Evolutionary conservation across 768 basidiomycete genomes (phyloP).

Genomic region (Rhodosporidiobolus odoratus): DNA sequence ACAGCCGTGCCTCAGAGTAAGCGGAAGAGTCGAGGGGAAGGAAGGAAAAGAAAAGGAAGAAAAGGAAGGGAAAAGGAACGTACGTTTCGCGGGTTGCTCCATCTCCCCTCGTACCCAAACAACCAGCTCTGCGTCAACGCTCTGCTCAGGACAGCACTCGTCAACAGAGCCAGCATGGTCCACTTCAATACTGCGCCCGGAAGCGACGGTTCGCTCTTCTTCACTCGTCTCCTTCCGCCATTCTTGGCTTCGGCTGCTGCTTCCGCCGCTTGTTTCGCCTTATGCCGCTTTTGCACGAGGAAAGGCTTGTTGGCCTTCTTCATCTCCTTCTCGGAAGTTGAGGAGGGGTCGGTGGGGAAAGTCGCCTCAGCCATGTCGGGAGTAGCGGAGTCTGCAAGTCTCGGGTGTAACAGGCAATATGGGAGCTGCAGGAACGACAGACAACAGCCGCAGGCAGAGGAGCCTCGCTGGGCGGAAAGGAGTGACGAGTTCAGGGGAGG

Average conservation of each 20-base stretch:
- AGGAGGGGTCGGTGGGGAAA: neutral
- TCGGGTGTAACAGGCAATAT: no score
- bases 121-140: conserved; percentile 80
- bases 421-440: neutral
- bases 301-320: conserved; percentile 83
- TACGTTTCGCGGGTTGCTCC: conserved; percentile 51
- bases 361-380: neutral
- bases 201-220: neutral
- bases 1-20: neutral
- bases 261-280: conserved; percentile 59
- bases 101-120: conserved; percentile 74
- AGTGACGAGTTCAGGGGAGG: neutral
- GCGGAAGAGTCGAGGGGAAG: neutral
- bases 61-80: neutral
- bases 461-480: neutral
- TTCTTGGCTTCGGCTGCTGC: conserved; percentile 54
- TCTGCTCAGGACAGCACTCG: conserved; percentile 57
- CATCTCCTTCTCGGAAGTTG: neutral
- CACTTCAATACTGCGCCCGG: neutral
- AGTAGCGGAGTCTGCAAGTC: neutral
- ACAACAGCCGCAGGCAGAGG: neutral
- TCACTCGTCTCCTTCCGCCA: neutral
- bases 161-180: conserved; percentile 12
- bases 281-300: conserved; percentile 59
- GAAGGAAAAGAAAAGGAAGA: neutral